Base-by-base conservation (phyloP, 1,139 yeast species). In the Lodderomyces margitis region DNA sequence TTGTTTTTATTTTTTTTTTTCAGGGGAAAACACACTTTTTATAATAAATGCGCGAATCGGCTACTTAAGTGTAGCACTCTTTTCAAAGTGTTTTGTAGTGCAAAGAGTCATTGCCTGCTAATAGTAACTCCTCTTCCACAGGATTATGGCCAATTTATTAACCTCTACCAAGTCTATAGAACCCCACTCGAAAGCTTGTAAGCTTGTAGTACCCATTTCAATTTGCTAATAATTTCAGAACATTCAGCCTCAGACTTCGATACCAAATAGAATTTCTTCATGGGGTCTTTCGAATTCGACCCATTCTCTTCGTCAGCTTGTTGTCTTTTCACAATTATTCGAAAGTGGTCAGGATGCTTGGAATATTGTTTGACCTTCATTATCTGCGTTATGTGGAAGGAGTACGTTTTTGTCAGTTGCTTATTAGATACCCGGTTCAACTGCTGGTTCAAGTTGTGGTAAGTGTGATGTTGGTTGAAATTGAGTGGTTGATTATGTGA, bases 301-400 rank as follows among this genome's bases (percentile, higher is more conserved):
- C 65, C 65, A 1, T 62, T 60, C 3, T 80, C 81, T 15, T 70
- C 71, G 4, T 76, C 73, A 14, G 49, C 54, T 20, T 39, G 47
- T 30, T 44, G 66, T 57, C 87, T 87, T 56, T 75, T 70, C n/a
- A 91, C 82, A 14, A 87, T 83, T 15, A 92, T 79, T 58, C 91
- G 89, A 65, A 92, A 88, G 55, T 87, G 85, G 31, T 77, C 75
- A 0, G 94, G 92, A 23, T 83, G 79, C 55, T 89, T 87, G 31
- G 65, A 73, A 41, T 89, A 85, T 57, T 83, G 94, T 55, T 89
- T 89, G 49, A 88, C 74, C 45, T 82, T 79, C 17, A 80, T 63
- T 31, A 92, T 81, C 57, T 87, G 96, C 10, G 88, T 79, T 16
- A 89, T 80, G 55, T 89, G 96, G 61, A 91, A 87, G 0, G 95